Evolutionary conservation across 441 rosid species (phyloP).

Genomic region (Jatropha podagrica): DNA sequence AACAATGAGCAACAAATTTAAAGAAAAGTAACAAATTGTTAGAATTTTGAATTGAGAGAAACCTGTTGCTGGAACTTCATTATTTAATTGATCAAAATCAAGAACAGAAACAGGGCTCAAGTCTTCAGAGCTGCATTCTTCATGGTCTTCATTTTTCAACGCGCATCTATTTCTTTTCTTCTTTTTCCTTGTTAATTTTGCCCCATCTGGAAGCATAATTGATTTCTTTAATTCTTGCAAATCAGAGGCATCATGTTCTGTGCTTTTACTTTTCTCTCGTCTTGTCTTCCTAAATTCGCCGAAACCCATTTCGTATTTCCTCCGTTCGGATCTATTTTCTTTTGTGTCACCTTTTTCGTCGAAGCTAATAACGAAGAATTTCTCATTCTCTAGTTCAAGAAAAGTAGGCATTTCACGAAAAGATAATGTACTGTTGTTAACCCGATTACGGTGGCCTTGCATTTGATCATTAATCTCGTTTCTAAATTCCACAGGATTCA

Average conservation of each 20-base stretch:
- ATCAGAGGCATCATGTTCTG: constrained; percentile 20
- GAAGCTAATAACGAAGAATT: constrained; percentile 62
- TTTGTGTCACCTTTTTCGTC: constrained; percentile 31
- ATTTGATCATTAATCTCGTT: constrained; percentile 25
- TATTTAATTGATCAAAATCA: constrained; percentile 47
- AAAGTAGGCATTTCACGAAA: constrained; percentile 37
- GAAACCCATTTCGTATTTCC: constrained; percentile 21
- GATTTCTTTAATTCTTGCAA: background rate
- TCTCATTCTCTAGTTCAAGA: constrained; percentile 64
- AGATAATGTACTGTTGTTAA: constrained; percentile 38
- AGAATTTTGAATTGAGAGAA: background rate
- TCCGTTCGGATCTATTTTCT: constrained; percentile 15
- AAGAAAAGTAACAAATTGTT: background rate
- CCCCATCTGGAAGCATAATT: constrained; percentile 14
- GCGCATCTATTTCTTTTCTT: constrained; percentile 13
- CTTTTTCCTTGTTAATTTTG: constrained; percentile 27
- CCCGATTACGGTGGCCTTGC: constrained; percentile 32
- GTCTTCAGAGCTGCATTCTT: constrained; percentile 54
- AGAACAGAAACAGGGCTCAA: constrained; percentile 96
- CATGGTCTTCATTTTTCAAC: constrained; percentile 35
- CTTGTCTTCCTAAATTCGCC: constrained; percentile 34
- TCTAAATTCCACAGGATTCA: constrained; percentile 37
- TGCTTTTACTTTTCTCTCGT: constrained; percentile 26
- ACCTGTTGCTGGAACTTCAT: constrained; percentile 40
- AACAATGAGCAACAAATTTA: background rate